A percentile compares a stretch with the other conserved stretches of the same genome.
phyloP scores from a whole-genome alignment of 257 asterid species.

The Avicennia marina region DNA sequence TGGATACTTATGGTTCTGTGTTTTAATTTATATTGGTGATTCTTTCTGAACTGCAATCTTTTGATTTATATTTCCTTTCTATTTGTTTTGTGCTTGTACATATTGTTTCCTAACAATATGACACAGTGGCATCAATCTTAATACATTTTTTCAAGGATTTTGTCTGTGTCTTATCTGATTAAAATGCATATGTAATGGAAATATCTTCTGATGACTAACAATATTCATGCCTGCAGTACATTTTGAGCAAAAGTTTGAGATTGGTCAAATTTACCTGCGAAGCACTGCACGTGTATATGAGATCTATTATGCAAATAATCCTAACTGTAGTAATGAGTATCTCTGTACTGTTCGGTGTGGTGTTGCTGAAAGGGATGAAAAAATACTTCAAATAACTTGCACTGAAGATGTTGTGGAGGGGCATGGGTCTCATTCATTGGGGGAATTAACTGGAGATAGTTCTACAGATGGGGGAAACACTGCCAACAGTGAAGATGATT shows the following conservation, averaged over 20 bases:
- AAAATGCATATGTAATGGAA: neutral
- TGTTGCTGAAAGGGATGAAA: constrained; percentile 64
- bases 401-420: constrained; percentile 32
- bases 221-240: constrained; percentile 45
- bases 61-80: neutral
- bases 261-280: constrained; percentile 75
- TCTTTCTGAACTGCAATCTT: neutral
- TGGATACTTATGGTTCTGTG: neutral
- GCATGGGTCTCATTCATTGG: constrained; percentile 23
- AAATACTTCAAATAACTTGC: constrained; percentile 42
- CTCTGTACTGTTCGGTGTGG: constrained; percentile 84
- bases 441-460: constrained; percentile 32
- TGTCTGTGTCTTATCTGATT: too few species aligned
- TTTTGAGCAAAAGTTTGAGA: constrained; percentile 51
- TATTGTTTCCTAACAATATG: neutral
- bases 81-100: too few species aligned
- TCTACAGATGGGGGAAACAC: constrained; percentile 31
- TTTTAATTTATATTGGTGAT: neutral
- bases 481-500: constrained; percentile 68
- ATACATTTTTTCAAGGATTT: too few species aligned
- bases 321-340: constrained; percentile 49
- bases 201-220: constrained; percentile 9
- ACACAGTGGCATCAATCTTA: neutral
- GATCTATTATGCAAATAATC: constrained; percentile 53
- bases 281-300: constrained; percentile 93